phyloP scores from a whole-genome alignment of 2,329 filamentous ascomycete genomes.

The Talaromyces verruculosus region DNA sequence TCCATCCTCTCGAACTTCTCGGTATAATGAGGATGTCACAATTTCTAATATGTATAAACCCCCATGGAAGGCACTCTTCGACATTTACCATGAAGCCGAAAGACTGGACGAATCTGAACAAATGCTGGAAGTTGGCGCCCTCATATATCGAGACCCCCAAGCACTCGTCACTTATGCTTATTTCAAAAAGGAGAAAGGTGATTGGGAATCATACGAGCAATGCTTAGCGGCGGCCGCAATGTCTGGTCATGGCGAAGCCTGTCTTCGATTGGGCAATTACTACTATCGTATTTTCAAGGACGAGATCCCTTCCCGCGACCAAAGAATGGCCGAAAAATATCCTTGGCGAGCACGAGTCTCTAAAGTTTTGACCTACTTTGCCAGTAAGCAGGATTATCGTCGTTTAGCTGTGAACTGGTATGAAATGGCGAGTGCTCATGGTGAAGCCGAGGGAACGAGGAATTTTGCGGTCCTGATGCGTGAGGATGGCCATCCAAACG shows the following conservation, averaged over 20 bases:
- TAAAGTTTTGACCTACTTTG: constrained; percentile 20
- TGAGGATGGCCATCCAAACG: constrained; percentile 27
- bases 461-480: constrained; percentile 33
- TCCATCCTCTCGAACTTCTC: constrained; percentile 19
- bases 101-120: constrained; percentile 24
- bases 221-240: constrained; percentile 38
- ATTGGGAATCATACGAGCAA: constrained; percentile 36
- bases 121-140: constrained; percentile 30
- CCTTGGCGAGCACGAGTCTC: constrained; percentile 15
- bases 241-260: constrained; percentile 31
- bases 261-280: constrained; percentile 37
- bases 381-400: constrained; percentile 29
- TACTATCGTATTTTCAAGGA: constrained; percentile 37
- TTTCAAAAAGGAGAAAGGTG: constrained; percentile 27
- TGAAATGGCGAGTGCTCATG: constrained; percentile 28
- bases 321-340: constrained; percentile 12
- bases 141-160: constrained; percentile 33
- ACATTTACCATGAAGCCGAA: constrained; percentile 25
- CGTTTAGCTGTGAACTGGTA: constrained; percentile 39
- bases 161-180: constrained; percentile 32
- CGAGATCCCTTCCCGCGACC: constrained; percentile 27
- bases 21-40: constrained; percentile 20
- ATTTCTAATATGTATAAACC: constrained; percentile 23
- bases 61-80: constrained; percentile 33
- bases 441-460: constrained; percentile 27